Base-by-base conservation (phyloP, 768 basidiomycete species). In the Tubosaeta brunneosetosa region DNA sequence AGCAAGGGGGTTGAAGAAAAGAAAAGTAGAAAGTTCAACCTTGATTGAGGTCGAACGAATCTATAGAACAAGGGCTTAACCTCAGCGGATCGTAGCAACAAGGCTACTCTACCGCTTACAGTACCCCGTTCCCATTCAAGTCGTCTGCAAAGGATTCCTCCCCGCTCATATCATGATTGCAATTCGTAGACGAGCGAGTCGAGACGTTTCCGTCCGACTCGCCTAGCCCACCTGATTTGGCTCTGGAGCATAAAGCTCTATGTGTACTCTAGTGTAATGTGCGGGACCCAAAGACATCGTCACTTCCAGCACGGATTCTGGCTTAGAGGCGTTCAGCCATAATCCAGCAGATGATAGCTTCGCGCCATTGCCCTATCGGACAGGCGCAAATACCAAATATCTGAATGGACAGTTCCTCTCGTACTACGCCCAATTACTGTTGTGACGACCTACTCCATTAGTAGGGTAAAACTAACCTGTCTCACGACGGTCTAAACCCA, bases 401-500 rank as follows among this genome's bases (percentile, higher is more conserved):
- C 81, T 80, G 83, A 84, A 85, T 82, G 79, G 81, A 81, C 81
- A 76, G 84, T 86, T 85, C 84, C 83, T 85, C 83, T 84, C 78
- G 80, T 84, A 85, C 83, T 85, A 83, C 81, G 81, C 80, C 81
- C 79, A 81, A 85, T 84, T 84, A 82, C 82, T 80, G 76, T 84
- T 79, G 77, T 76, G 78, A 82, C 73, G 75, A 83, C 81, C 3
- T 68, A 55, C 80, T 79, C 77, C 83, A 84, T 83, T 81, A 84
- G 81, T 83, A 85, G 82, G 81, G 83, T 85, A 85, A 84, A 85
- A 85, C 82, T 85, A 85, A 85, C 82, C 84, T 85, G 82, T 85
- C 84, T 84, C 83, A 84, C 80, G 79, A 85, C 77, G 80, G 83
- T 84, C 83, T 84, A 84, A 84, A 84, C 82, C 82, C 82, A 84